A percentile compares a stretch with the other conserved stretches of the same genome.
Conservation (phyloP, 108 stramenopile genomes). For the Skeletonema costatum region DNA sequence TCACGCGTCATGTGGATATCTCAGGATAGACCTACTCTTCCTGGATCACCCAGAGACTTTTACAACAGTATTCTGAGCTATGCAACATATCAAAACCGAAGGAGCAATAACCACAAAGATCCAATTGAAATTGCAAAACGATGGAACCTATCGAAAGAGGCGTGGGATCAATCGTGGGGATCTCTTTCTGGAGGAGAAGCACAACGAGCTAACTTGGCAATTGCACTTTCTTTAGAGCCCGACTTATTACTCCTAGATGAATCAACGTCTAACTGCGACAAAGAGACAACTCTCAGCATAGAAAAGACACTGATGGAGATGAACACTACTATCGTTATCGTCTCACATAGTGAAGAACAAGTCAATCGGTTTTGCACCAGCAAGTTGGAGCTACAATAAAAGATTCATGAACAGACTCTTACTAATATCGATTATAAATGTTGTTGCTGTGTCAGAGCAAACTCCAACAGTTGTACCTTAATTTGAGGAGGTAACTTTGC, state of each 20-base stretch:
- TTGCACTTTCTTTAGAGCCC: slow-evolving; percentile 44
- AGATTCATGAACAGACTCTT: background rate
- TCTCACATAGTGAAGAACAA: slow-evolving; percentile 35
- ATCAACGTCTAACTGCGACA: slow-evolving; percentile 42
- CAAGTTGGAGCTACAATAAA: background rate
- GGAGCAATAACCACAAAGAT: background rate
- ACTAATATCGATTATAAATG: background rate
- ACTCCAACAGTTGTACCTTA: slow-evolving; percentile 45
- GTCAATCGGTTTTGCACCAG: slow-evolving; percentile 19
- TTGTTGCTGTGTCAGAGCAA: slow-evolving; percentile 26
- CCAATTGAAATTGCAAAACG: slow-evolving; percentile 31
- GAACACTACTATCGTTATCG: slow-evolving; percentile 16
- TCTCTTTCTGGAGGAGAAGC: slow-evolving; percentile 48
- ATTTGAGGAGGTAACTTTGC: slow-evolving; percentile 38
- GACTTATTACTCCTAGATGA: slow-evolving; percentile 52
- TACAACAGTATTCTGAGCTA: slow-evolving; percentile 22
- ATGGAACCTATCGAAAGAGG: slow-evolving; percentile 15
- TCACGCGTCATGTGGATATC: slow-evolving; percentile 48
- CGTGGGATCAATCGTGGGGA: slow-evolving; percentile 30
- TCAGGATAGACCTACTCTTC: slow-evolving; percentile 42
- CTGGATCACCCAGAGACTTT: slow-evolving; percentile 47
- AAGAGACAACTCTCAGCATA: slow-evolving; percentile 29
- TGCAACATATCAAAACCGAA: slow-evolving; percentile 1
- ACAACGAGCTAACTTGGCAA: slow-evolving; percentile 51
- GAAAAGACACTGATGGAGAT: slow-evolving; percentile 23